Evolutionary conservation across 345 rosid species (phyloP).

Genomic region (Raphanus sativus): DNA sequence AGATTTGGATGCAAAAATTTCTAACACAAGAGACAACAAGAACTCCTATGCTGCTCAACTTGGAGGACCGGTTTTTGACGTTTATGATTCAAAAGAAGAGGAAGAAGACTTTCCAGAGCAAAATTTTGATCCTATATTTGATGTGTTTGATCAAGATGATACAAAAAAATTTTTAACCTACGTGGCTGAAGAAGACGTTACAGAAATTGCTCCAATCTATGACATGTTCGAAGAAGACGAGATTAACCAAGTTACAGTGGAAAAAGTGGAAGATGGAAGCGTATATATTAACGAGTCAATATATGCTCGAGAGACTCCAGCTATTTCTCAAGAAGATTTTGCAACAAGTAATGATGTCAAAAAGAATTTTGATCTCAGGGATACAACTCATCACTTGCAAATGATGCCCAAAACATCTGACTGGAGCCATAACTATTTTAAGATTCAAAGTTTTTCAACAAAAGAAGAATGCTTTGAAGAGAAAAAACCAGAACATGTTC

Average conservation of each 20-base stretch:
- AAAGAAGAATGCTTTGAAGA: neutral
- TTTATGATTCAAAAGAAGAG: neutral
- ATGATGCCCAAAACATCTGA: neutral
- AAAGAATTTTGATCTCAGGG: neutral
- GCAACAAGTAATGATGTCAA: neutral
- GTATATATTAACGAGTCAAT: neutral
- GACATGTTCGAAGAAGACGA: neutral
- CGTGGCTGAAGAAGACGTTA: neutral
- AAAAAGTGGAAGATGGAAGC: neutral
- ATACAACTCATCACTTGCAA: neutral
- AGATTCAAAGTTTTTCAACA: neutral
- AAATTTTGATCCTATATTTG: neutral
- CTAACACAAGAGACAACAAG: neutral
- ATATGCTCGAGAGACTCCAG: neutral
- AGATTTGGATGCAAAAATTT: neutral
- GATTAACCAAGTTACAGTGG: neutral
- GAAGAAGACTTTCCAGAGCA: neutral
- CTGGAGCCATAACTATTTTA: too few species aligned
- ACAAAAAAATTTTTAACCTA: neutral
- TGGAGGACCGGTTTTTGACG: neutral
- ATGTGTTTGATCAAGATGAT: neutral
- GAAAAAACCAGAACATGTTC: neutral
- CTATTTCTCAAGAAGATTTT: neutral
- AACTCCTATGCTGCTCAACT: neutral
- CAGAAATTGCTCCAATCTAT: neutral